Evolutionary conservation across 139 green algal species (phyloP).

Genomic region (Astrephomene gubernaculifera): DNA sequence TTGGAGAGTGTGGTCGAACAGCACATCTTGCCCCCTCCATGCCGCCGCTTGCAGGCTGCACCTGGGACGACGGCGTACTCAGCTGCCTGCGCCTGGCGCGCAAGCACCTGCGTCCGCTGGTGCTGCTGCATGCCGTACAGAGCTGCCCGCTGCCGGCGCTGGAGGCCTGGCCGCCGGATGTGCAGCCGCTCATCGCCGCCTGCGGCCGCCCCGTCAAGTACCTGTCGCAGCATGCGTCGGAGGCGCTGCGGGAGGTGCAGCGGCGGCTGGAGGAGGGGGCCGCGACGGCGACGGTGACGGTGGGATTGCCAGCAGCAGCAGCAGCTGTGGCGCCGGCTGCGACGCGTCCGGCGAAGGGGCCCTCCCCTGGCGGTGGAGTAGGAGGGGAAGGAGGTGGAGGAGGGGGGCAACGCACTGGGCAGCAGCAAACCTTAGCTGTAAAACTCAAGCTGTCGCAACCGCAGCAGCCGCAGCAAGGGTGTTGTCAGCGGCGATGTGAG

Average conservation of each 20-base stretch:
- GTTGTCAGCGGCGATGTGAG: too few relatives aligned
- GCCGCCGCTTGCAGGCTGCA: constrained; percentile 3
- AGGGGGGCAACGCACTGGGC: constrained; percentile 1
- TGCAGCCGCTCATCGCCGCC: neutral
- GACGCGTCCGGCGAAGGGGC: neutral
- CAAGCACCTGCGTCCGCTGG: constrained; percentile 8
- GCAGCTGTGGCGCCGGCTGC: neutral
- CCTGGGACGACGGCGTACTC: constrained; percentile 24
- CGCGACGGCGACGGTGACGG: too few relatives aligned
- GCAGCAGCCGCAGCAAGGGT: constrained; percentile 6
- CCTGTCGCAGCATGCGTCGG: constrained; percentile 18
- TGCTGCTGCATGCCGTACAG: constrained; percentile 30
- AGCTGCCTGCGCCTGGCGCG: constrained; percentile 18
- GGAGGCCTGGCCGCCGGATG: constrained; percentile 23
- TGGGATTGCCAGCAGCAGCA: neutral
- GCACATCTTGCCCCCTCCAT: neutral
- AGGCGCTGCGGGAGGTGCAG: neutral
- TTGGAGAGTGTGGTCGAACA: neutral
- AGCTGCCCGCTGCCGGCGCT: constrained; percentile 26
- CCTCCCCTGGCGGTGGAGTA: too few relatives aligned
- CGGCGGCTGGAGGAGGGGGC: neutral
- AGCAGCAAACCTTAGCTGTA: neutral
- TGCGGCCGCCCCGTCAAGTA: constrained; percentile 10
- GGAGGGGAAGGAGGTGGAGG: neutral
- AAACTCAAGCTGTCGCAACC: neutral